phyloP scores from a whole-genome alignment of 345 rosid genomes.

The thale cress (Arabidopsis thaliana) region TAIR10.1 NC_003074.8:19651001-19651500 shows the following conservation, averaged over 20 bases:
- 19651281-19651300: conserved; percentile 14
- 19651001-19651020: conserved; percentile 22
- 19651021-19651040: neutral
- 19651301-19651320: conserved; percentile 50
- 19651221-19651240: neutral
- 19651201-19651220: neutral
- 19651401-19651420: conserved; percentile 97
- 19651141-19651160: conserved; percentile 78
- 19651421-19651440: neutral
- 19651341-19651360: conserved; percentile 90
- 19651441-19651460: neutral
- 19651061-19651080: neutral
- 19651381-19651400: conserved; percentile 94
- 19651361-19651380: conserved; percentile 92
- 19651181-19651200: conserved; percentile 48
- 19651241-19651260: neutral
- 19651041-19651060: conserved; percentile 22
- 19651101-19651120: conserved; percentile 98
- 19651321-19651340: conserved; percentile 96
- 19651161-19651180: conserved; percentile 93
- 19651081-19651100: conserved; percentile 69
- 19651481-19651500: conserved; percentile 2
- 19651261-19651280: conserved; percentile 3
- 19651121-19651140: conserved; percentile 93
- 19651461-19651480: neutral